Evolutionary conservation across 306 rosid genomes (phyloP).

Genomic region (Coriaria nepalensis): DNA sequence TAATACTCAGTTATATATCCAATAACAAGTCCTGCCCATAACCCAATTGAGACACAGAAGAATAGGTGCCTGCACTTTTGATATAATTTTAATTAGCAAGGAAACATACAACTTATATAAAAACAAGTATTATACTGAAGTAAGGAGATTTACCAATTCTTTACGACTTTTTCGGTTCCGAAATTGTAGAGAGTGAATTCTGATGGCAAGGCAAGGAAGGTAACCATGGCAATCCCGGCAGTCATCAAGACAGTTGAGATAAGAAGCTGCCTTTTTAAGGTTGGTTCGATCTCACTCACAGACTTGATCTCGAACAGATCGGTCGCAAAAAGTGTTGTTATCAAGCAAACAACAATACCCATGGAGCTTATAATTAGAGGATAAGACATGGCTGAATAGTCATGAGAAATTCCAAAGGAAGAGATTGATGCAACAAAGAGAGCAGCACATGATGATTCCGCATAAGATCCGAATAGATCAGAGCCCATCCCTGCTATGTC

Average conservation of each 20-base stretch:
- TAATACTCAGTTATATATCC: slow-evolving; percentile 59
- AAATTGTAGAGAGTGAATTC: slow-evolving; percentile 54
- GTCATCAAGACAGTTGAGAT: slow-evolving; percentile 54
- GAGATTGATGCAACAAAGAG: slow-evolving; percentile 69
- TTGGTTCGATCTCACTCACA: slow-evolving; percentile 35
- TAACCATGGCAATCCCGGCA: slow-evolving; percentile 40
- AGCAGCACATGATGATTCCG: slow-evolving; percentile 63
- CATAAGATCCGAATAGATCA: slow-evolving; percentile 59
- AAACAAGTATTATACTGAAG: not conserved
- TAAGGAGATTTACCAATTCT: slow-evolving; percentile 38
- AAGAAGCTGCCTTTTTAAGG: slow-evolving; percentile 51
- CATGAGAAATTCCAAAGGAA: slow-evolving; percentile 42
- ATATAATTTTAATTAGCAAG: slow-evolving; percentile 9
- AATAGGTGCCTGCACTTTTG: slow-evolving; percentile 46
- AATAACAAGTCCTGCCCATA: slow-evolving; percentile 73
- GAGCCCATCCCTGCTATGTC: slow-evolving; percentile 78
- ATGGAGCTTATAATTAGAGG: slow-evolving; percentile 61
- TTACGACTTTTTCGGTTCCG: slow-evolving; percentile 35
- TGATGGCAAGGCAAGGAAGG: slow-evolving; percentile 49
- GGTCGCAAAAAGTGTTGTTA: slow-evolving; percentile 53
- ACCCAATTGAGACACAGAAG: slow-evolving; percentile 56
- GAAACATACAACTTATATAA: not conserved
- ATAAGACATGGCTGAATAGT: slow-evolving; percentile 59
- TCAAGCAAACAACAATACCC: slow-evolving; percentile 57
- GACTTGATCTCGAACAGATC: slow-evolving; percentile 40